Conservation (phyloP, 2,329 filamentous ascomycete genomes). For the Talaromyces sp. region DNA sequence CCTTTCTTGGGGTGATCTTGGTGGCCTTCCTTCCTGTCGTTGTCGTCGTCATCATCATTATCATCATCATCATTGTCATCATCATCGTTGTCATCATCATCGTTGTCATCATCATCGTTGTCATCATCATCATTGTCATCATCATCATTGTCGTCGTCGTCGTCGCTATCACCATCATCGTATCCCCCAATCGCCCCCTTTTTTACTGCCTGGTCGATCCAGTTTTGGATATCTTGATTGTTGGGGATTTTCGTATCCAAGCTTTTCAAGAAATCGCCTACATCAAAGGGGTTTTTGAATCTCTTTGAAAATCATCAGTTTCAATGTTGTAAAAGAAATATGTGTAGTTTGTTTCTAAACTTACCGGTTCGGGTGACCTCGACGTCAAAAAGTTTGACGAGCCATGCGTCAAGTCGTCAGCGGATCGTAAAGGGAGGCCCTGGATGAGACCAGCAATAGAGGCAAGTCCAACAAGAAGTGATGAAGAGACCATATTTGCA, state of each 20-base stretch:
- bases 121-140: background rate
- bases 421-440: slow-evolving; percentile 5
- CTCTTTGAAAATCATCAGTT: slow-evolving; percentile 2
- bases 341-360: background rate
- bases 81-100: background rate
- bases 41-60: background rate
- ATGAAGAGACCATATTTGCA: slow-evolving; percentile 8
- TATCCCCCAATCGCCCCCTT: slow-evolving; percentile 9
- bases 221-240: slow-evolving; percentile 9
- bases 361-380: slow-evolving; percentile 6
- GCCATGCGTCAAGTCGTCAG: background rate
- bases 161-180: background rate
- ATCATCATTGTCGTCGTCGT: background rate
- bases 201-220: slow-evolving; percentile 2
- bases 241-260: slow-evolving; percentile 10
- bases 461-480: background rate
- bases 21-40: background rate
- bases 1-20: background rate
- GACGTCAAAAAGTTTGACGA: background rate
- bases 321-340: too few relatives aligned
- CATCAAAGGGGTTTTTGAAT: slow-evolving; percentile 10
- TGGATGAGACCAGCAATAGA: background rate
- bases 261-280: slow-evolving; percentile 2
- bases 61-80: background rate
- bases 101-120: background rate